These are phyloP conservation scores for Citrus australasica DNA, from an alignment of 345 rosid species.

Conservation along the genomic window DNA sequence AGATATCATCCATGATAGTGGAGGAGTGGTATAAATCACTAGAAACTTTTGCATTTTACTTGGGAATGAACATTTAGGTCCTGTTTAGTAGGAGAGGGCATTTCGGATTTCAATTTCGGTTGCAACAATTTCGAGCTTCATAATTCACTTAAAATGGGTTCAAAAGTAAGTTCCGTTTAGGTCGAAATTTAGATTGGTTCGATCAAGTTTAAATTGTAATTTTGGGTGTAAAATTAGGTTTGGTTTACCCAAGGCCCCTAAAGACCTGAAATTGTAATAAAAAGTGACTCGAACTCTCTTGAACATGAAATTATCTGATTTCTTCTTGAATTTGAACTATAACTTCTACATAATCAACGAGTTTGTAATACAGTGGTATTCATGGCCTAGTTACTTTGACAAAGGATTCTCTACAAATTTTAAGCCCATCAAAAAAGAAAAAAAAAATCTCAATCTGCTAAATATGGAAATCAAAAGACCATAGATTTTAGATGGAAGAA, in stretches of 20 bases:
- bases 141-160: too few relatives aligned
- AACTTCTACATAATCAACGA: conserved; percentile 89
- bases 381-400: conserved; percentile 85
- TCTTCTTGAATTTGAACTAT: conserved; percentile 95
- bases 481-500: not conserved
- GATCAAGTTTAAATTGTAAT: too few relatives aligned
- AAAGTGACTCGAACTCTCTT: conserved; percentile 68
- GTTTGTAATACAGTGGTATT: conserved; percentile 68
- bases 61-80: too few relatives aligned
- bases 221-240: too few relatives aligned
- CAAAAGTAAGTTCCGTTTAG: too few relatives aligned
- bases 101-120: too few relatives aligned
- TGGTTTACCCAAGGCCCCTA: too few relatives aligned
- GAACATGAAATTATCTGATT: conserved; percentile 65
- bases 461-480: not conserved
- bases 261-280: conserved; percentile 6
- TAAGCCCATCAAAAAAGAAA: not conserved
- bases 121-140: too few relatives aligned
- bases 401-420: conserved; percentile 73
- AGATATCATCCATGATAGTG: not conserved
- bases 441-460: conserved; percentile 5
- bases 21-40: not conserved
- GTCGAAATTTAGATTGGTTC: too few relatives aligned
- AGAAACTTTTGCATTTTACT: too few relatives aligned
- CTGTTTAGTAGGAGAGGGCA: too few relatives aligned